Conservation (phyloP, 441 rosid species). For the Adansonia madagascariensis region DNA sequence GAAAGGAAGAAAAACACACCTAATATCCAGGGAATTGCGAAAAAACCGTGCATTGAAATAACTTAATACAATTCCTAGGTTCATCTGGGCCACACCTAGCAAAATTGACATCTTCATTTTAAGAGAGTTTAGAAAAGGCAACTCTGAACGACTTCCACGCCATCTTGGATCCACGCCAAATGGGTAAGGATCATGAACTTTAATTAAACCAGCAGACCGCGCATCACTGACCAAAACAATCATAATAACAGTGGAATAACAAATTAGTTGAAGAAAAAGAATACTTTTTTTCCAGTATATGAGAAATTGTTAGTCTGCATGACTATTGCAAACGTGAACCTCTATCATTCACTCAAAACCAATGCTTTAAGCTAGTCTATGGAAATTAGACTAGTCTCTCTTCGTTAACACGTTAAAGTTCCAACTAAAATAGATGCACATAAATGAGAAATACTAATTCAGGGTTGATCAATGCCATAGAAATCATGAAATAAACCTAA, state of each 20-base stretch:
- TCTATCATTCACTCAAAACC: conserved; percentile 7
- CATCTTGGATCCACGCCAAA: conserved; percentile 99
- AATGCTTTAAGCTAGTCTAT: background rate
- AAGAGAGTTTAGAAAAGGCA: conserved; percentile 90
- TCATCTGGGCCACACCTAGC: conserved; percentile 91
- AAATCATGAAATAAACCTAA: background rate
- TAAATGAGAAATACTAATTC: conserved; percentile 7
- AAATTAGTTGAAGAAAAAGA: conserved; percentile 18
- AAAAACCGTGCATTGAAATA: conserved; percentile 90
- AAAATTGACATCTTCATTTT: conserved; percentile 99
- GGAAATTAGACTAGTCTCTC: background rate
- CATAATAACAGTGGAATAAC: conserved; percentile 14
- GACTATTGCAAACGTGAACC: background rate
- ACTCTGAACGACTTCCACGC: conserved; percentile 98
- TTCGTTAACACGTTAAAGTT: background rate
- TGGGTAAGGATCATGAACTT: conserved; percentile 82
- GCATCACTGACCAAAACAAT: conserved; percentile 66
- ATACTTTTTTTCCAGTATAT: background rate
- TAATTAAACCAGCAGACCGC: conserved; percentile 64
- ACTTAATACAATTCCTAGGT: conserved; percentile 81
- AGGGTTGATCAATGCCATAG: conserved; percentile 6
- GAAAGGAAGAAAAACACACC: conserved; percentile 42
- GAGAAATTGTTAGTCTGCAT: background rate
- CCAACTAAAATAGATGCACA: background rate
- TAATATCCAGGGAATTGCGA: conserved; percentile 71